A percentile compares a stretch with the other conserved stretches of the same genome.
phyloP scores from a whole-genome alignment of 1,284 basidiomycete species.

The Taiwanofungus camphoratus region DNA sequence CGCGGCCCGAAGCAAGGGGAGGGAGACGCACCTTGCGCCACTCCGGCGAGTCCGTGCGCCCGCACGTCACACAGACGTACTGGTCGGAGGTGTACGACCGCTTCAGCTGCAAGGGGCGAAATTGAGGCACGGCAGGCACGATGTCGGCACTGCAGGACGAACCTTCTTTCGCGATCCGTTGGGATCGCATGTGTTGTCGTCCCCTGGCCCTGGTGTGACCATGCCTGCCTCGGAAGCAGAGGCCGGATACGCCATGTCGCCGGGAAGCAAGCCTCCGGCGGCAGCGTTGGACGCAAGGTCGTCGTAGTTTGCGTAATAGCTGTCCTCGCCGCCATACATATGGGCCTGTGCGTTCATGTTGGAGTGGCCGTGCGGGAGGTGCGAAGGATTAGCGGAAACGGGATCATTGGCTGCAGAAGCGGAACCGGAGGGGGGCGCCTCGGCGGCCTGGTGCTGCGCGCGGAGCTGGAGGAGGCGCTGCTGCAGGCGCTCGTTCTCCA shows the following conservation, averaged over 20 bases:
- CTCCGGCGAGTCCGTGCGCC: constrained; percentile 76
- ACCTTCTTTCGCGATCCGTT: constrained; percentile 36
- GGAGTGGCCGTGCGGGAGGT: background rate
- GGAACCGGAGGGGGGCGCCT: constrained; percentile 11
- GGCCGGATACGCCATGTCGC: background rate
- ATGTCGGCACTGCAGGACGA: background rate
- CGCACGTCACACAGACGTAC: constrained; percentile 74
- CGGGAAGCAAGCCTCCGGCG: background rate
- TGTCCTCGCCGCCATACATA: background rate
- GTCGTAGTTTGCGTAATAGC: constrained; percentile 10
- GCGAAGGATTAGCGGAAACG: background rate
- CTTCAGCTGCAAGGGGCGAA: constrained; percentile 33
- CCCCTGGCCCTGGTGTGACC: no score
- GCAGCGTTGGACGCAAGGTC: constrained; percentile 6
- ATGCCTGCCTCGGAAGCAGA: background rate
- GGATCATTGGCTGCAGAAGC: background rate
- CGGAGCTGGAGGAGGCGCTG: constrained; percentile 43
- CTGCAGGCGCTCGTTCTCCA: constrained; percentile 69
- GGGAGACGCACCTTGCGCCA: constrained; percentile 65
- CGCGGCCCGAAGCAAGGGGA: constrained; percentile 13
- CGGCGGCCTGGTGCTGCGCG: constrained; percentile 20
- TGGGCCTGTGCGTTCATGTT: background rate
- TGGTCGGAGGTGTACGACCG: constrained; percentile 52
- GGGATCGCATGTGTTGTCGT: constrained; percentile 12
- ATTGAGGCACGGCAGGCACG: background rate